Evolutionary conservation across 2,329 filamentous ascomycete genomes (phyloP).

Genomic region (Fusarium sp.): DNA sequence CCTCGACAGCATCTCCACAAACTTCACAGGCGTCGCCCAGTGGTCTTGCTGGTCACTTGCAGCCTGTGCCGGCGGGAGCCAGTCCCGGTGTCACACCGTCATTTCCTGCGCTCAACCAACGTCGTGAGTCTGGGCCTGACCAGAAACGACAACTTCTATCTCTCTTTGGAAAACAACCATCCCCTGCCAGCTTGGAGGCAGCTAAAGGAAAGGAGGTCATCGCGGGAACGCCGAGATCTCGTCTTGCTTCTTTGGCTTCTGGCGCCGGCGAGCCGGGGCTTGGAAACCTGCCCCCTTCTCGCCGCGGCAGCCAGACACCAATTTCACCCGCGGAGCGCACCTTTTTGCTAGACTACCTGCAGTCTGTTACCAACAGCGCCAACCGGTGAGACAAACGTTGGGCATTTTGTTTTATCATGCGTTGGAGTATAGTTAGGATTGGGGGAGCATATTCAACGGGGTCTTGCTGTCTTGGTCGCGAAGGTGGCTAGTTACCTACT

Average conservation of each 20-base stretch:
- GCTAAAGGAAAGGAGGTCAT: constrained; percentile 43
- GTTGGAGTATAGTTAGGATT: constrained; percentile 34
- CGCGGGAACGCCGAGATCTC: constrained; percentile 47
- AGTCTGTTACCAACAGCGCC: constrained; percentile 62
- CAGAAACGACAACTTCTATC: constrained; percentile 63
- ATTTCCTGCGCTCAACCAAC: constrained; percentile 33
- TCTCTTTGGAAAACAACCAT: constrained; percentile 67
- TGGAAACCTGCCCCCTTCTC: constrained; percentile 45
- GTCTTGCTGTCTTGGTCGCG: constrained; percentile 29
- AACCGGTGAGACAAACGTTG: constrained; percentile 41
- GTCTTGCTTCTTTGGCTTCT: constrained; percentile 59
- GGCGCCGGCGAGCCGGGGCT: constrained; percentile 48
- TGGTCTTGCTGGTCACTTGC: constrained; percentile 30
- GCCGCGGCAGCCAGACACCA: constrained; percentile 63
- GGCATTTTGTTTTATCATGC: constrained; percentile 23
- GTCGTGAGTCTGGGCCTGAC: constrained; percentile 45
- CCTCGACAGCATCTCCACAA: constrained; percentile 32
- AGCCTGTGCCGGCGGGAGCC: constrained; percentile 23
- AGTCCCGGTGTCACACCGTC: constrained; percentile 35
- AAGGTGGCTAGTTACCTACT: constrained; percentile 17
- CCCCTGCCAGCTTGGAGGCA: constrained; percentile 39
- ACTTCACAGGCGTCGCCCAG: constrained; percentile 40
- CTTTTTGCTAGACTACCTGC: constrained; percentile 81
- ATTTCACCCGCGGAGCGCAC: constrained; percentile 78
- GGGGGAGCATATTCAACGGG: constrained; percentile 32